Evolutionary conservation across 2,329 filamentous ascomycete genomes (phyloP).

Genomic region (Venturia effusa): DNA sequence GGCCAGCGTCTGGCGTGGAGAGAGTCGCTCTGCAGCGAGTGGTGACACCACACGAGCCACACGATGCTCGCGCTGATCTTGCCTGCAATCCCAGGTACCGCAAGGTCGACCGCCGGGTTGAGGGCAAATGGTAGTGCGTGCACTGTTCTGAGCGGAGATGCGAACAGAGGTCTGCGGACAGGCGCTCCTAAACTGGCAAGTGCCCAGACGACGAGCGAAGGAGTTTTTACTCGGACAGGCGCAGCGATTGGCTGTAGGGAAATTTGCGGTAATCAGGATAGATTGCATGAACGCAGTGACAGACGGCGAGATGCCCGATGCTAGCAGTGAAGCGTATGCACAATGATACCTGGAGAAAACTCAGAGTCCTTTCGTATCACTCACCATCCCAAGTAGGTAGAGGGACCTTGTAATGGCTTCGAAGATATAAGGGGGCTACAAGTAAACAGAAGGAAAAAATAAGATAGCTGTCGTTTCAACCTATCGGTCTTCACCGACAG

Average conservation of each 20-base stretch:
- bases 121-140: background rate
- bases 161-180: background rate
- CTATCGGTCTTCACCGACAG: too few relatives aligned
- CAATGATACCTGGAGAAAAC: too few relatives aligned
- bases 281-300: background rate
- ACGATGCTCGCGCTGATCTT: background rate
- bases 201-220: background rate
- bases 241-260: background rate
- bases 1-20: background rate
- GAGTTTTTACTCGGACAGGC: background rate
- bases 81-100: background rate
- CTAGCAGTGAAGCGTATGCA: too few relatives aligned
- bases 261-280: conserved; percentile 1
- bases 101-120: background rate
- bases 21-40: background rate
- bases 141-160: background rate
- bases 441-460: too few relatives aligned
- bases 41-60: too few relatives aligned
- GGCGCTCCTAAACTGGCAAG: background rate
- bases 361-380: too few relatives aligned
- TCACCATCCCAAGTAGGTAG: too few relatives aligned
- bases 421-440: too few relatives aligned
- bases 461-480: too few relatives aligned
- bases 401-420: too few relatives aligned
- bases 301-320: too few relatives aligned